These are phyloP conservation scores for Fistulinella staudtii DNA, from an alignment of 1,284 basidiomycete species.

Conservation along the genomic window DNA sequence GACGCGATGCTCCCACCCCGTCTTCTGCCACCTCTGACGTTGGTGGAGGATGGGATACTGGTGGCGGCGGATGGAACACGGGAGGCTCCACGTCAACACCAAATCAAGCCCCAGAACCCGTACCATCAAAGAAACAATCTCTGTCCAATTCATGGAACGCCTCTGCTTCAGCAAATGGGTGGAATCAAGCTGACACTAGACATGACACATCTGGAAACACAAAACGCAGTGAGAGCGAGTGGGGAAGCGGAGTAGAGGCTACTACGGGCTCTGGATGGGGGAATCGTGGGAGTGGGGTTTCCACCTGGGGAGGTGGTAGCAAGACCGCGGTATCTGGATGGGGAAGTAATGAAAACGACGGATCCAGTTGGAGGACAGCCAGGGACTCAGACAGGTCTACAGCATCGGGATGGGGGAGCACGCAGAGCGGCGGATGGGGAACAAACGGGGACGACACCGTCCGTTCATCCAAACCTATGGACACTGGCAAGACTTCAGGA, in stretches of 20 bases:
- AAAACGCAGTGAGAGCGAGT: slow-evolving; percentile 1
- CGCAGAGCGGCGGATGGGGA: background rate
- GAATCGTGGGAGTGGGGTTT: no score
- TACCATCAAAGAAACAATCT: background rate
- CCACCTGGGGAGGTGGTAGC: background rate
- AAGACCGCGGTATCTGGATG: background rate
- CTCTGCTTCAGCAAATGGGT: background rate
- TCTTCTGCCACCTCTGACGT: slow-evolving; percentile 4
- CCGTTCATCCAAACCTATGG: background rate
- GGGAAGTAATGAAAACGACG: background rate
- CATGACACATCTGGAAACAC: background rate
- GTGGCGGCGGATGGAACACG: slow-evolving; percentile 6
- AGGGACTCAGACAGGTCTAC: background rate
- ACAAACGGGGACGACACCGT: no score
- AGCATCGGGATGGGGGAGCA: background rate
- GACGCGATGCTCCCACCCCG: background rate
- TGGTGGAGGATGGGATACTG: slow-evolving; percentile 2
- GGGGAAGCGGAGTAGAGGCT: slow-evolving; percentile 1
- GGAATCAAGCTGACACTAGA: slow-evolving; percentile 2
- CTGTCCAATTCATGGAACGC: background rate
- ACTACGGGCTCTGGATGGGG: background rate
- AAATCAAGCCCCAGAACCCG: slow-evolving; percentile 2
- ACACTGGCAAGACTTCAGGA: background rate
- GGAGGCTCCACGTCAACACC: slow-evolving; percentile 5
- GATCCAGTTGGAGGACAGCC: background rate